These are phyloP conservation scores for Kodamaea plutei DNA, from an alignment of 1,139 yeast genomes.

Conservation along the genomic window DNA sequence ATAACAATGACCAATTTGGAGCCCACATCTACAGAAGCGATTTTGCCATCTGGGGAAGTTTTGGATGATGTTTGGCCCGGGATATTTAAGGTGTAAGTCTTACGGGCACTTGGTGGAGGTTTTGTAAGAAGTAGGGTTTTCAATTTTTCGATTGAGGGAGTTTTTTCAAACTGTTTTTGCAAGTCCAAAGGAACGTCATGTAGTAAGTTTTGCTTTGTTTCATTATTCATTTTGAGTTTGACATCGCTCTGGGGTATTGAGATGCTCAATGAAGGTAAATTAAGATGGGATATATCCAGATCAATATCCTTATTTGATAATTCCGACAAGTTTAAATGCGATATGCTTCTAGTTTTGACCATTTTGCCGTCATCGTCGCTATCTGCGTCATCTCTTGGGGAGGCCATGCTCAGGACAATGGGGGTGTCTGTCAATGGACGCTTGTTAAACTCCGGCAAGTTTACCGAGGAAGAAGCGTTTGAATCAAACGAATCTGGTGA, in stretches of 20 bases:
- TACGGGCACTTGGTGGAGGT: conserved; percentile 38
- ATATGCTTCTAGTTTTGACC: conserved; percentile 33
- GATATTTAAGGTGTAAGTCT: conserved; percentile 80
- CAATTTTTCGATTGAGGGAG: conserved; percentile 41
- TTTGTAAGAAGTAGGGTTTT: conserved; percentile 36
- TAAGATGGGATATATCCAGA: conserved; percentile 22
- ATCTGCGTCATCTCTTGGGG: conserved; percentile 43
- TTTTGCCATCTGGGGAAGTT: conserved; percentile 77
- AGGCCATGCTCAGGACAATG: conserved; percentile 49
- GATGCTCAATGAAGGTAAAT: conserved; percentile 32
- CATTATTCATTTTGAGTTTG: conserved; percentile 12
- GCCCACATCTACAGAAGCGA: conserved; percentile 68
- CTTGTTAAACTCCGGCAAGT: conserved; percentile 59
- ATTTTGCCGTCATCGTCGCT: conserved; percentile 25
- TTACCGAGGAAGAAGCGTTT: conserved; percentile 9
- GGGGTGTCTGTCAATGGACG: conserved; percentile 75
- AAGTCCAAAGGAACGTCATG: conserved; percentile 34
- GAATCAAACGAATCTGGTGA: conserved; percentile 22
- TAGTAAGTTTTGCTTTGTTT: conserved; percentile 21
- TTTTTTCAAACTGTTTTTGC: conserved; percentile 25
- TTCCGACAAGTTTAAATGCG: conserved; percentile 40
- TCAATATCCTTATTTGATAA: conserved; percentile 16
- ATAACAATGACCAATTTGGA: conserved; percentile 86
- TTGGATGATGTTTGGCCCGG: conserved; percentile 90
- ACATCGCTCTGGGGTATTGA: conserved; percentile 16